phyloP scores from a whole-genome alignment of 495 filamentous ascomycete species.

The Penicillium bovifimosum region DNA sequence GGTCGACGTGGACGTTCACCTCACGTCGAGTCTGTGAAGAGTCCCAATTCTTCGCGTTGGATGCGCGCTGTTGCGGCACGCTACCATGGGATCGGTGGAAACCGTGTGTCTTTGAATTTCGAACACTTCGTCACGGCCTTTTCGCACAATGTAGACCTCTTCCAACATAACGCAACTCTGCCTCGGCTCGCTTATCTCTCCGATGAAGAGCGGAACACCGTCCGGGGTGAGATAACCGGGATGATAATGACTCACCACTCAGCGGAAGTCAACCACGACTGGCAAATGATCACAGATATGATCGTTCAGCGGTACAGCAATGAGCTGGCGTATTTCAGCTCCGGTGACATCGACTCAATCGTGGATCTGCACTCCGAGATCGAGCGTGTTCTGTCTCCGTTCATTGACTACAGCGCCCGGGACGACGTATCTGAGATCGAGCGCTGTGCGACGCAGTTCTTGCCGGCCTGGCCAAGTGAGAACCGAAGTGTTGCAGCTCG shows the following conservation, averaged over 20 bases:
- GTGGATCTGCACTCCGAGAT: conserved; percentile 40
- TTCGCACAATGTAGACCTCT: conserved; percentile 51
- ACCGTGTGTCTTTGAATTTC: conserved; percentile 52
- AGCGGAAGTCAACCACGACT: conserved; percentile 35
- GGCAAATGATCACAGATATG: conserved; percentile 59
- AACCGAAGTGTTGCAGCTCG: conserved; percentile 24
- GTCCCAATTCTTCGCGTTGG: conserved; percentile 16
- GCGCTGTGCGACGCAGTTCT: conserved; percentile 49
- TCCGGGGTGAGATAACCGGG: conserved; percentile 38
- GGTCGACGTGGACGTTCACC: not conserved
- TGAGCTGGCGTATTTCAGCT: conserved; percentile 45
- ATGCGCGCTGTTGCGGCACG: conserved; percentile 44
- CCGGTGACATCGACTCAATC: conserved; percentile 27
- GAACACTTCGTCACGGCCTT: conserved; percentile 56
- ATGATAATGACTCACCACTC: conserved; percentile 30
- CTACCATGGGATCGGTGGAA: conserved; percentile 54
- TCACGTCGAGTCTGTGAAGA: not conserved
- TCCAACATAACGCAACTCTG: conserved; percentile 27
- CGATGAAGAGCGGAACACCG: conserved; percentile 28
- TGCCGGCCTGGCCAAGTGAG: conserved; percentile 17
- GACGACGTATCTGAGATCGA: conserved; percentile 30
- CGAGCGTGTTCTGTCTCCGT: conserved; percentile 40
- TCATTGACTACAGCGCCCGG: conserved; percentile 44
- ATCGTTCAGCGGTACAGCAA: conserved; percentile 53
- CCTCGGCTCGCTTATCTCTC: conserved; percentile 43